Conservation (phyloP, 139 green algal species). For the Gonium pectorale region DNA sequence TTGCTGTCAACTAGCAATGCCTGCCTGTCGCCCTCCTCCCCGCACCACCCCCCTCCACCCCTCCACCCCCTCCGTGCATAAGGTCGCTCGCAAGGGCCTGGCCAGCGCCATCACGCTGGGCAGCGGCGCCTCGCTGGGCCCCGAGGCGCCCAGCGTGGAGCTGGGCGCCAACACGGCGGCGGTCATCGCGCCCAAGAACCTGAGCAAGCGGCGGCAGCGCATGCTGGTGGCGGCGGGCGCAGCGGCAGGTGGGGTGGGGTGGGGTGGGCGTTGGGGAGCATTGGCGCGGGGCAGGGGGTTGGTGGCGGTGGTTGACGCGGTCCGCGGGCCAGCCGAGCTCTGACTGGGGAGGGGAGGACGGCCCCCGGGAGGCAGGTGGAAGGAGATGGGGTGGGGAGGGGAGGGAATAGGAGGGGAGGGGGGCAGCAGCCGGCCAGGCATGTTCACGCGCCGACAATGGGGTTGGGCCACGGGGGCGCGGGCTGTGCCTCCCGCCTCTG, state of each 20-base stretch:
- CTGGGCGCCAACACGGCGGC: slow-evolving; percentile 85
- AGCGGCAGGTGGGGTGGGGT: slow-evolving; percentile 72
- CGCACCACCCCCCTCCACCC: not conserved
- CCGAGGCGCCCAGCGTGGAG: slow-evolving; percentile 95
- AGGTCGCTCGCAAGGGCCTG: slow-evolving; percentile 68
- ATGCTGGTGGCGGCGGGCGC: slow-evolving; percentile 91
- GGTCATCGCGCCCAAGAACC: slow-evolving; percentile 67
- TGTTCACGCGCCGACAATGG: no score
- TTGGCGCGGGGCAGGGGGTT: not conserved
- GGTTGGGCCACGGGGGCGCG: no score
- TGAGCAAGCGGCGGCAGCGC: slow-evolving; percentile 69
- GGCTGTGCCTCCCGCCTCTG: no score
- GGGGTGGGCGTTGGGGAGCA: not conserved
- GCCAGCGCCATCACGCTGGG: slow-evolving; percentile 86
- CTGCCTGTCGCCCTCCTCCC: not conserved
- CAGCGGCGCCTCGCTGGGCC: slow-evolving; percentile 87
- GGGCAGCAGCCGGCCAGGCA: no score
- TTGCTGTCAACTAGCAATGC: no score
- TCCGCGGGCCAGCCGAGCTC: no score
- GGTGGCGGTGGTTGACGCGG: no score
- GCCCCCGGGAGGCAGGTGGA: no score
- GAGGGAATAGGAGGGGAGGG: no score
- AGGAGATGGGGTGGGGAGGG: no score
- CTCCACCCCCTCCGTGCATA: not conserved
- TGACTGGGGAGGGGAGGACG: no score